Evolutionary conservation across 2,329 filamentous ascomycete genomes (phyloP).

Genomic region (Fusarium sp.): DNA sequence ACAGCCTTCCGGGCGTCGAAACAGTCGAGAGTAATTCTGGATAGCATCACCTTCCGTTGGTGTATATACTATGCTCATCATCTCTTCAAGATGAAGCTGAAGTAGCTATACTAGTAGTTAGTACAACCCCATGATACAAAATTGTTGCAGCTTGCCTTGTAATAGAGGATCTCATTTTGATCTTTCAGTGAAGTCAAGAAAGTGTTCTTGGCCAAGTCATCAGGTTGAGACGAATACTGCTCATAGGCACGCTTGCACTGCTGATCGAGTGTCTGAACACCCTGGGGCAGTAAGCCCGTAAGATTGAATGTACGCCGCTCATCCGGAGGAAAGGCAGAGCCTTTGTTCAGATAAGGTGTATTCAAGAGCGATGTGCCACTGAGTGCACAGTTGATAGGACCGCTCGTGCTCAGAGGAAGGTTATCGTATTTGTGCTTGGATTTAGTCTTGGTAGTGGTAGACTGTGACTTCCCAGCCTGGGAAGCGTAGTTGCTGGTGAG

Average conservation of each 20-base stretch:
- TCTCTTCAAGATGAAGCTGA: slow-evolving; percentile 82
- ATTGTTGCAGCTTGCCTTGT: slow-evolving; percentile 61
- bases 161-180: slow-evolving; percentile 87
- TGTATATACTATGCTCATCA: slow-evolving; percentile 92
- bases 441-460: slow-evolving; percentile 26
- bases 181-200: slow-evolving; percentile 87
- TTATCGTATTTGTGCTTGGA: slow-evolving; percentile 45
- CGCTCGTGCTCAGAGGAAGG: slow-evolving; percentile 51
- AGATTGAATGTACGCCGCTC: slow-evolving; percentile 78
- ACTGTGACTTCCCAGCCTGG: slow-evolving; percentile 43
- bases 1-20: slow-evolving; percentile 82
- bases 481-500: slow-evolving; percentile 11
- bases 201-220: slow-evolving; percentile 84
- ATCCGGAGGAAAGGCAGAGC: slow-evolving; percentile 76
- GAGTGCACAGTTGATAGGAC: slow-evolving; percentile 52
- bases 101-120: slow-evolving; percentile 65
- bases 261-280: slow-evolving; percentile 79
- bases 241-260: slow-evolving; percentile 82
- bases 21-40: slow-evolving; percentile 82
- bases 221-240: slow-evolving; percentile 73
- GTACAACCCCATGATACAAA: slow-evolving; percentile 13
- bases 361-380: slow-evolving; percentile 52
- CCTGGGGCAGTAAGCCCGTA: slow-evolving; percentile 76
- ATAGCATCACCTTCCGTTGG: slow-evolving; percentile 92
- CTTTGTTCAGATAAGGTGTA: slow-evolving; percentile 74